A percentile compares a stretch with the other conserved stretches of the same genome.
Conservation (phyloP, 2,329 filamentous ascomycete genomes). For the Exserohilum rostratum region DNA sequence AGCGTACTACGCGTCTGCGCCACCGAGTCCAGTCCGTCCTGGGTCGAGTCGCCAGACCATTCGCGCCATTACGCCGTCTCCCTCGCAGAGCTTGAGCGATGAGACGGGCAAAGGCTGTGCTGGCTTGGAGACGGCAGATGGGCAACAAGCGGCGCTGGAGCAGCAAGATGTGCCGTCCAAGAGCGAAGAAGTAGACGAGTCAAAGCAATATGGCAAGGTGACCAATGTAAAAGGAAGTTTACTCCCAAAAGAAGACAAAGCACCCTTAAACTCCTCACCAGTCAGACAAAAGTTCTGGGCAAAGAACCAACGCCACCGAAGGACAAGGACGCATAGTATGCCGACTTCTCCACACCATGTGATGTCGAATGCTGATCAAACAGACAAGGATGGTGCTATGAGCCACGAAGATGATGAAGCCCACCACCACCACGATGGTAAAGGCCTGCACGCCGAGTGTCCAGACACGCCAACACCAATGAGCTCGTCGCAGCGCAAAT, state of each 20-base stretch:
- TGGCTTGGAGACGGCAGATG: neutral
- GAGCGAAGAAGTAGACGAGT: neutral
- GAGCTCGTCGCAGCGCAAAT: slow-evolving; percentile 19
- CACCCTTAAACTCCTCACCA: slow-evolving; percentile 2
- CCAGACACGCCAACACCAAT: slow-evolving; percentile 33
- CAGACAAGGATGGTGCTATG: neutral
- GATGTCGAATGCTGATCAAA: neutral
- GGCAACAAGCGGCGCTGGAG: too few species aligned
- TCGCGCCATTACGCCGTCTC: slow-evolving; percentile 37
- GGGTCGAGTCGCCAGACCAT: slow-evolving; percentile 34
- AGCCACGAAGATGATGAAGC: neutral
- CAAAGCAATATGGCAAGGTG: neutral
- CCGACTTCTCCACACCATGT: neutral
- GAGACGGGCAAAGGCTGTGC: slow-evolving; percentile 10
- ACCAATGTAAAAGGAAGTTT: too few species aligned
- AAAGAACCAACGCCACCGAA: neutral
- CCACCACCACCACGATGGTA: neutral
- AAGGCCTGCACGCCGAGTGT: neutral
- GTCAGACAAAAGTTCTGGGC: slow-evolving; percentile 5
- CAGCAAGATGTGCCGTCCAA: neutral
- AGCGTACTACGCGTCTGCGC: slow-evolving; percentile 16
- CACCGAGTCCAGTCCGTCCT: slow-evolving; percentile 18
- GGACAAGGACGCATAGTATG: slow-evolving; percentile 5
- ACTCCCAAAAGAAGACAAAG: neutral
- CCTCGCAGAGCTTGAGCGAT: slow-evolving; percentile 20